Evolutionary conservation across 164 flowering plant genomes (phyloP), one percentile per base, ranked within the genome.

Genomic region (Nelumbo lutea): DNA sequence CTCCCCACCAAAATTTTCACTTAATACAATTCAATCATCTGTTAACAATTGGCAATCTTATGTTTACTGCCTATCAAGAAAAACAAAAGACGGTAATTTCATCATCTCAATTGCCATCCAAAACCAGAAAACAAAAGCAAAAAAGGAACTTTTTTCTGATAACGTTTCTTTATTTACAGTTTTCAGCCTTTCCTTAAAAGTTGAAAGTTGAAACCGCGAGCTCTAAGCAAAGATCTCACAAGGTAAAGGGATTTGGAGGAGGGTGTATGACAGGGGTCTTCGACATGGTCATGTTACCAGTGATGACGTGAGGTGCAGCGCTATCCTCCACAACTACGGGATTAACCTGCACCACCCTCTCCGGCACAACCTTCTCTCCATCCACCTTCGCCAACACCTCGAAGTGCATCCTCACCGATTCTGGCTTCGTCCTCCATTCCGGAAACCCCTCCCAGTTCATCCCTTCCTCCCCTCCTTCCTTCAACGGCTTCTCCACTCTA

Each of bases 311-410:
- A n/a, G 80, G 72, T 7, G 90, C 88, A 3, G 82, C 76, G 0
- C 79, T 76, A 66, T 95, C 94, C 77, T 86, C 93, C n/a, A 81
- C 48, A 8, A 61, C 13, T 9, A 87, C 68, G 5, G 99, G 93
- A 15, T 87, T 64, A 5, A 95, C 91, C 75, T 78, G 93, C 72
- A 80, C 58, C 46, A 95, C 80, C 68, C 73, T 85, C 86, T 95
- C 97, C 1, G 97, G 88, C 8, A 86, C 76, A 47, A 95, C 75
- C 74, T 80, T 90, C 57, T 87, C 79, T 5, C 97, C 98, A 1
- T 92, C 99, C 4, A 95, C 86, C 83, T 88, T 92, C 2, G 85
- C 98, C 73, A 93, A 79, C 6, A 90, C 99, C 79, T 93, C 99
- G 75, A 93, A 95, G 59, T 89, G 88, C 93, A 90, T 82, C 77